phyloP scores from a whole-genome alignment of 805 yeast species.

The Starmerella etchellsii region DNA sequence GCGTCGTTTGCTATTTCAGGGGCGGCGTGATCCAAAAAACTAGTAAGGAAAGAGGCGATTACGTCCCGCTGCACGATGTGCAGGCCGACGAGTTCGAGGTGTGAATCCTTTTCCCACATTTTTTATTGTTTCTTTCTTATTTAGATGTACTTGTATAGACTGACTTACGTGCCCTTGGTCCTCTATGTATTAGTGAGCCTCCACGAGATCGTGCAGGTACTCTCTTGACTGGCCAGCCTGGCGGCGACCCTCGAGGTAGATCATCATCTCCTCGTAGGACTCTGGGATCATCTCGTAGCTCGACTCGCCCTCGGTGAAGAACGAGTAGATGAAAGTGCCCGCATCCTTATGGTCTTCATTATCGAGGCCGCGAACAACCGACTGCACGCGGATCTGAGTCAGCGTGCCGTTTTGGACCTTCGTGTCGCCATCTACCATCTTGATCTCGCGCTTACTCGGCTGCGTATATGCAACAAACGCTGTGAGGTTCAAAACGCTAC shows the following conservation, averaged over 20 bases:
- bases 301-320: constrained; percentile 42
- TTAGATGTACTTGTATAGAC: no score
- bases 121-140: no score
- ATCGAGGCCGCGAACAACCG: constrained; percentile 58
- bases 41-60: no score
- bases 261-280: constrained; percentile 85
- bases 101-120: no score
- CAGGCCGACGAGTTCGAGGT: no score
- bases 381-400: constrained; percentile 80
- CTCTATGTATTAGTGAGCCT: constrained; percentile 1
- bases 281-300: constrained; percentile 68
- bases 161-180: no score
- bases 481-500: constrained; percentile 70
- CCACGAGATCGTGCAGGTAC: constrained; percentile 15
- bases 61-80: constrained; percentile 5
- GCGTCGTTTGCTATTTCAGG: no score
- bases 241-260: constrained; percentile 78
- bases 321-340: constrained; percentile 80
- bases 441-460: constrained; percentile 31
- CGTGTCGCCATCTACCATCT: constrained; percentile 30
- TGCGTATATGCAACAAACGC: constrained; percentile 82
- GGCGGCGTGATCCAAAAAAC: constrained; percentile 15
- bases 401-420: constrained; percentile 45
- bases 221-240: constrained; percentile 70
- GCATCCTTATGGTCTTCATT: constrained; percentile 52